A percentile compares a stretch with the other conserved stretches of the same genome.
Evolutionary conservation across 148 eudicot species (phyloP).

Genomic region (Fagopyrum tataricum): DNA sequence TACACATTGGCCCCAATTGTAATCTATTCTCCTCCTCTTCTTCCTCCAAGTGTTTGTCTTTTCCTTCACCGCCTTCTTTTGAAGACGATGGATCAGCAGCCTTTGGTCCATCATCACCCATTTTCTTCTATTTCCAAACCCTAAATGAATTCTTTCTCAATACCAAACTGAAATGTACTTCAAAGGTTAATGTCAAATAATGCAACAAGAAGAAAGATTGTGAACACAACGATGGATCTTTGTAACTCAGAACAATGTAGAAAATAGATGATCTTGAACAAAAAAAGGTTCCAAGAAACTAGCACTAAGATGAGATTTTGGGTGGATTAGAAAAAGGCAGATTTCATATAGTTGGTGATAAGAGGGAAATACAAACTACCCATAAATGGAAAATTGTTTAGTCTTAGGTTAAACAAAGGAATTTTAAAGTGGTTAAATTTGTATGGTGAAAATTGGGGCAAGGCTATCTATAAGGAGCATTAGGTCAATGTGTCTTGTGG

Average conservation of each 20-base stretch:
- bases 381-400: conserved; percentile 5
- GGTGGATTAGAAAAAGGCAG: not conserved
- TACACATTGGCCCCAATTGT: conserved; percentile 59
- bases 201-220: not conserved
- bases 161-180: not conserved
- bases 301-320: not conserved
- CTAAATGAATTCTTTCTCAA: not conserved
- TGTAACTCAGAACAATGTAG: conserved; percentile 2
- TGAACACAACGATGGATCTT: not conserved
- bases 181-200: not conserved
- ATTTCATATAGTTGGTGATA: not conserved
- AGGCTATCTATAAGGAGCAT: conserved; percentile 1
- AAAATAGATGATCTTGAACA: not conserved
- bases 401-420: not conserved
- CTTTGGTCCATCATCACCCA: not conserved
- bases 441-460: not conserved
- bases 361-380: not conserved
- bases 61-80: conserved; percentile 11
- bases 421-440: not conserved
- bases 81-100: conserved; percentile 23
- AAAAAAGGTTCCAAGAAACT: not conserved
- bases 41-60: conserved; percentile 30
- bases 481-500: not conserved
- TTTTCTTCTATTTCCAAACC: not conserved
- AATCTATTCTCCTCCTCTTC: conserved; percentile 50